These are phyloP conservation scores for Boletus subcaerulescens DNA, from an alignment of 768 basidiomycete genomes.

Conservation along the genomic window DNA sequence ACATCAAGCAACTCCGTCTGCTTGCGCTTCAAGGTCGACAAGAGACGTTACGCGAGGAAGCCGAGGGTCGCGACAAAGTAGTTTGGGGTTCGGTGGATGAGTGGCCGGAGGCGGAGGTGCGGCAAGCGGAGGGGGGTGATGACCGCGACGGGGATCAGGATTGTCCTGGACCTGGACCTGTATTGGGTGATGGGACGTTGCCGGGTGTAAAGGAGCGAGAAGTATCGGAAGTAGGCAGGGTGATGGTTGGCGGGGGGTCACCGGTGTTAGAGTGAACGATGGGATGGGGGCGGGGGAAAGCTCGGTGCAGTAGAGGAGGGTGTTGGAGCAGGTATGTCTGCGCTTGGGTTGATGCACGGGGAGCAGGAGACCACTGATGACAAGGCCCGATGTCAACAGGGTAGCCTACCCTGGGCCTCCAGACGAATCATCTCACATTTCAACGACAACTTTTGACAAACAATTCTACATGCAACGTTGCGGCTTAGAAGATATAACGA, in stretches of 20 bases:
- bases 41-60: slow-evolving; percentile 37
- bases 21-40: slow-evolving; percentile 46
- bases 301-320: too few species aligned
- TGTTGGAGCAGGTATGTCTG: too few species aligned
- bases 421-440: too few species aligned
- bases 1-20: slow-evolving; percentile 41
- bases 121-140: neutral
- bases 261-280: neutral
- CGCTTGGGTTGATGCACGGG: too few species aligned
- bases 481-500: too few species aligned
- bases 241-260: neutral
- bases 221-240: neutral
- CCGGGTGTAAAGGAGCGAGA: neutral
- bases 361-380: too few species aligned
- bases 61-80: slow-evolving; percentile 46
- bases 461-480: too few species aligned
- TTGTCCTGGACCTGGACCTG: neutral
- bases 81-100: slow-evolving; percentile 33
- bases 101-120: neutral
- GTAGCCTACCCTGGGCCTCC: too few species aligned
- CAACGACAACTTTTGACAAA: too few species aligned
- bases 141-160: neutral
- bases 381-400: too few species aligned
- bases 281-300: neutral
- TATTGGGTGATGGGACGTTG: slow-evolving; percentile 1